A percentile compares a stretch with the other conserved stretches of the same genome.
phyloP scores from a whole-genome alignment of 805 yeast genomes.

The Wickerhamomyces queroliae region DNA sequence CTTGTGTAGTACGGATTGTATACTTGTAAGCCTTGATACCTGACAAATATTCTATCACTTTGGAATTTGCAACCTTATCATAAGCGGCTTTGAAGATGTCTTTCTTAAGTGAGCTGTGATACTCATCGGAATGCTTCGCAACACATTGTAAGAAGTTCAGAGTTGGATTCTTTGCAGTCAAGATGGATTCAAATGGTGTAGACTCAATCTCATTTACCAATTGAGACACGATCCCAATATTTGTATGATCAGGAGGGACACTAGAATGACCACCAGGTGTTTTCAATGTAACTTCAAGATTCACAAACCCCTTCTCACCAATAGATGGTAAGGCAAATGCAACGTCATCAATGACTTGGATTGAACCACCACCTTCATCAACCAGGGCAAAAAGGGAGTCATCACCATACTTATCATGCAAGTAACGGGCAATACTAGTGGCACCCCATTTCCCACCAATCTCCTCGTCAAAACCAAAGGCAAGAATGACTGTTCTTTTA shows the following conservation, averaged over 20 bases:
- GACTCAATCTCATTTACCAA: conserved; percentile 49
- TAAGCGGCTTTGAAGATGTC: conserved; percentile 30
- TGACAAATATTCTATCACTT: conserved; percentile 31
- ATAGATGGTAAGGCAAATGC: conserved; percentile 42
- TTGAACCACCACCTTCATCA: conserved; percentile 50
- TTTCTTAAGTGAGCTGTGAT: conserved; percentile 19
- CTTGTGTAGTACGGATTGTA: conserved; percentile 37
- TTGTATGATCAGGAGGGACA: conserved; percentile 66
- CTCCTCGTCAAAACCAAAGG: conserved; percentile 78
- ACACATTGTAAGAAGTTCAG: conserved; percentile 51
- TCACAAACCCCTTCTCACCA: conserved; percentile 37
- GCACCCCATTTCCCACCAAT: conserved; percentile 63
- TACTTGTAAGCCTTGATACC: conserved; percentile 36
- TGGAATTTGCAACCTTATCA: conserved; percentile 29
- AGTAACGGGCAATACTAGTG: conserved; percentile 32
- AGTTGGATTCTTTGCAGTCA: conserved; percentile 49
- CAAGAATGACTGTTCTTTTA: conserved; percentile 50
- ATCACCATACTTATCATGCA: conserved; percentile 49
- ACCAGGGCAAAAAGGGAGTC: conserved; percentile 54
- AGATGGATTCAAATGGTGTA: conserved; percentile 41
- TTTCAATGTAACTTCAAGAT: conserved; percentile 22
- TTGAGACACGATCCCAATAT: conserved; percentile 61
- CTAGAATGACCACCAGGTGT: conserved; percentile 66
- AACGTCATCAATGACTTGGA: conserved; percentile 26
- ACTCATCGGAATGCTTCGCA: conserved; percentile 38